Evolutionary conservation across 345 rosid species (phyloP).

Genomic region (Geranium rotundifolium): DNA sequence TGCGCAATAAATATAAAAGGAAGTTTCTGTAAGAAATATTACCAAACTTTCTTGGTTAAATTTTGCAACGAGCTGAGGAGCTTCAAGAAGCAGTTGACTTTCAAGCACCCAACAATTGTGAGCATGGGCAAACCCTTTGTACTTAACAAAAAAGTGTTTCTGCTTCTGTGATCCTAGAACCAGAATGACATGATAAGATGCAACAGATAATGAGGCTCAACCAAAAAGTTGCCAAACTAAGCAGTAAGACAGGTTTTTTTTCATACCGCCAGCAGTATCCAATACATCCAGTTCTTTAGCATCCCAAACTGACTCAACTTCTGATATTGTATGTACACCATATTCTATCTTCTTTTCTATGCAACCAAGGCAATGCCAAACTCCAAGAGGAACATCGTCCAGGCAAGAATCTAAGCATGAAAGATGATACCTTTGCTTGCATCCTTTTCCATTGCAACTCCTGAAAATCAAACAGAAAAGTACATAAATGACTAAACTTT

Average conservation of each 20-base stretch:
- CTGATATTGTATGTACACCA: conserved; percentile 37
- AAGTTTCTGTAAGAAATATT: not conserved
- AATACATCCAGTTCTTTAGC: conserved; percentile 23
- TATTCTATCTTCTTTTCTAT: conserved; percentile 29
- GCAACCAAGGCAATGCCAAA: conserved; percentile 41
- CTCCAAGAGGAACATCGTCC: conserved; percentile 28
- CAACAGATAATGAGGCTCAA: not conserved
- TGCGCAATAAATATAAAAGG: conserved; percentile 3
- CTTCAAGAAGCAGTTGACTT: conserved; percentile 24
- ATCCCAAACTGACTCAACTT: conserved; percentile 46
- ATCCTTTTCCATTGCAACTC: conserved; percentile 41
- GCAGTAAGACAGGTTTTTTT: not conserved
- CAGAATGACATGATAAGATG: conserved; percentile 4
- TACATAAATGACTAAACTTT: not conserved
- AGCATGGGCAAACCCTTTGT: conserved; percentile 50
- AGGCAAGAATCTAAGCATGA: conserved; percentile 37
- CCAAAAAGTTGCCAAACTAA: not conserved
- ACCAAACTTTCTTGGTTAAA: conserved; percentile 37
- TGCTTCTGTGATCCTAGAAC: conserved; percentile 16
- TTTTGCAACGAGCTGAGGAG: conserved; percentile 26
- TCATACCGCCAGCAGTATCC: conserved; percentile 28
- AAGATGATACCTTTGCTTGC: conserved; percentile 35
- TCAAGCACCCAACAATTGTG: conserved; percentile 48
- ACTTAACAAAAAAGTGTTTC: conserved; percentile 40
- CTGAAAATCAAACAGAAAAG: conserved; percentile 17